Base-by-base conservation (phyloP, 352 stramenopile species). In the Phytophthora hybrid region DNA sequence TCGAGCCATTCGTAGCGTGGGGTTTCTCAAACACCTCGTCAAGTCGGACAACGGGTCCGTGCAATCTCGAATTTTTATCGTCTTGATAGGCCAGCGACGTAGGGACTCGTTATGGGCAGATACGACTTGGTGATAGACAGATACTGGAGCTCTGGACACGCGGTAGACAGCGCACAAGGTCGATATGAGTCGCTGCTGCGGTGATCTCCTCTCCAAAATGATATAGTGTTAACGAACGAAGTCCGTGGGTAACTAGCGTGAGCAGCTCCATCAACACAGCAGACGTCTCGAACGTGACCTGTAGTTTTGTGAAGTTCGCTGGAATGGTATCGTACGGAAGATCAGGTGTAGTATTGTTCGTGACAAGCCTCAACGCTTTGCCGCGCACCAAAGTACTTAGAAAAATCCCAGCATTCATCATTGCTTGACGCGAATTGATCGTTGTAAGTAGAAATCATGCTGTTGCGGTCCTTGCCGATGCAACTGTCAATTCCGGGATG, bases 21-120 rank as follows among this genome's bases (percentile, higher is more conserved):
- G 21, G 39, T 68, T 59, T 29, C 58, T 53, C 51, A 73, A 63
- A 10, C 34, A 73, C 16, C 29, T 14, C 16, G 46, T 44, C 6
- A 46, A 46, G 14, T 46, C 39, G 39, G 39, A 16, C 39, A 46
- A 46, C 14, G 10, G 11, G 39, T 5, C 13, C 39, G 39, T 47
- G 39, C 14, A 16, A 4, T 46, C 1, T 46, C 39, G 39, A n/a
- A 46, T 46, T n/a, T n/a, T n/a, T n/a, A n/a, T n/a, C n/a, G 11
- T 18, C 39, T 16, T 11, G 39, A 46, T 18, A 18, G 39, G 6
- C 39, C 39, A 46, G 39, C 14, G 39, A 18, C 39, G 14, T 10
- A 46, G 39, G 3, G 39, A 18, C 39, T 46, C 6, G 14, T 16
- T 3, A 16, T 46, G 14, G 9, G 39, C 39, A 46, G 39, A 46